Conservation (phyloP, 441 rosid species). For the Syzygium malaccense region DNA sequence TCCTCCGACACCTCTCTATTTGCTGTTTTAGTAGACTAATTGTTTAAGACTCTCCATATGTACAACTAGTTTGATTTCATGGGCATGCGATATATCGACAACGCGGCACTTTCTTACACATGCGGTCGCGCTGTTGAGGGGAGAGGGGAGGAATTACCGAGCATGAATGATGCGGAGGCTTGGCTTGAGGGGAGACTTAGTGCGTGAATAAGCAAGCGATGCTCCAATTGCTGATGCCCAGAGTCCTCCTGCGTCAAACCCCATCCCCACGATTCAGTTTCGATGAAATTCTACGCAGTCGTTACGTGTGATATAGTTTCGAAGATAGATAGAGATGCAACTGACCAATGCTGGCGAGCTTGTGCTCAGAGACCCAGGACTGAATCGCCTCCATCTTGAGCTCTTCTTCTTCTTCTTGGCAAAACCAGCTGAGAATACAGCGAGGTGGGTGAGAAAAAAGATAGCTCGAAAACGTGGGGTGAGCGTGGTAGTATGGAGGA, state of each 20-base stretch:
- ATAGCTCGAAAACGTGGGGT: background rate
- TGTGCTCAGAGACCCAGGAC: constrained; percentile 51
- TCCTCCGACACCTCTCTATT: background rate
- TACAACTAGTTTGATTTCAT: no score
- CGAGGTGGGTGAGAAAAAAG: background rate
- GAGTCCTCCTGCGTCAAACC: constrained; percentile 26
- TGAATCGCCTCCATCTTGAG: constrained; percentile 40
- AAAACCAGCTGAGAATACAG: background rate
- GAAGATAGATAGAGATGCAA: background rate
- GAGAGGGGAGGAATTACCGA: constrained; percentile 17
- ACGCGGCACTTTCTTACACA: no score
- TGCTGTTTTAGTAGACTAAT: background rate
- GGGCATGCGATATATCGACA: no score
- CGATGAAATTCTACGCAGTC: background rate
- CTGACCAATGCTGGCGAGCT: constrained; percentile 52
- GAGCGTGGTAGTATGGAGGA: background rate
- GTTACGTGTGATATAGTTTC: background rate
- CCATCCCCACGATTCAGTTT: background rate
- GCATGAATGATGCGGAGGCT: constrained; percentile 70
- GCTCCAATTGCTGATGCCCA: constrained; percentile 63
- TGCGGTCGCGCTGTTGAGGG: background rate
- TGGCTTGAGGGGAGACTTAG: constrained; percentile 49
- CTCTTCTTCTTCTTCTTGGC: background rate
- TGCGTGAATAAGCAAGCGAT: constrained; percentile 39
- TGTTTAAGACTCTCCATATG: background rate